These are phyloP conservation scores for Ascochyta rabiei DNA, from an alignment of 2,329 filamentous ascomycete genomes.

Conservation along the genomic window DNA sequence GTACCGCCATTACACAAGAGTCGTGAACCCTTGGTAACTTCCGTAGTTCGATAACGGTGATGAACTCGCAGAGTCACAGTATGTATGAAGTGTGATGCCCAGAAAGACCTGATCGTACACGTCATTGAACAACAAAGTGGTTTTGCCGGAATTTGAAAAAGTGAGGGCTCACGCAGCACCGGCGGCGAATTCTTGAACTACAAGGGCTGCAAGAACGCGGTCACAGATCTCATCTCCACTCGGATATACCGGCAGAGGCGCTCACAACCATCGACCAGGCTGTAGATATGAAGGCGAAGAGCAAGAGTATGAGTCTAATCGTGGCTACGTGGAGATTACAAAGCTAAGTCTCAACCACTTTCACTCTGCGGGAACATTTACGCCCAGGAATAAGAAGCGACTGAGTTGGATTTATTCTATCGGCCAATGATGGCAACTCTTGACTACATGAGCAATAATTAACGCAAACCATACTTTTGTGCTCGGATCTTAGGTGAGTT, in stretches of 20 bases:
- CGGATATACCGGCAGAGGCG: conserved; percentile 41
- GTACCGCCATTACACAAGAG: too few relatives aligned
- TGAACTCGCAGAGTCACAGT: too few relatives aligned
- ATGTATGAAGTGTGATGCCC: conserved; percentile 7
- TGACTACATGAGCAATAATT: background rate
- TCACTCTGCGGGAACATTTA: too few relatives aligned
- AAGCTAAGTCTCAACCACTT: too few relatives aligned
- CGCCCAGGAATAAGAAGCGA: background rate
- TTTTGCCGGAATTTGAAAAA: conserved; percentile 3
- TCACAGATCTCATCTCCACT: conserved; percentile 27
- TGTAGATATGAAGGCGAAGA: conserved; percentile 34
- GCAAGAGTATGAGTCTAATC: conserved; percentile 41
- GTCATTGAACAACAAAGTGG: conserved; percentile 16
- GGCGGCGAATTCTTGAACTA: conserved; percentile 28
- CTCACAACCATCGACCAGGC: conserved; percentile 40
- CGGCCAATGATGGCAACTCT: background rate
- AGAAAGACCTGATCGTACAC: conserved; percentile 18
- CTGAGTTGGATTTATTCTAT: background rate
- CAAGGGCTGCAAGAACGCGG: conserved; percentile 24
- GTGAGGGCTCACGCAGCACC: conserved; percentile 1
- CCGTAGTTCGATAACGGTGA: background rate
- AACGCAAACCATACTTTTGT: background rate
- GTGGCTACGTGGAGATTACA: conserved; percentile 16
- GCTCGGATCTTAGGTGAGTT: conserved; percentile 1
- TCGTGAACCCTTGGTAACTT: too few relatives aligned